A percentile compares a stretch with the other conserved stretches of the same genome.
These are phyloP conservation scores for Curvularia sp. DNA, from an alignment of 2,329 filamentous ascomycete genomes.

Conservation along the genomic window DNA sequence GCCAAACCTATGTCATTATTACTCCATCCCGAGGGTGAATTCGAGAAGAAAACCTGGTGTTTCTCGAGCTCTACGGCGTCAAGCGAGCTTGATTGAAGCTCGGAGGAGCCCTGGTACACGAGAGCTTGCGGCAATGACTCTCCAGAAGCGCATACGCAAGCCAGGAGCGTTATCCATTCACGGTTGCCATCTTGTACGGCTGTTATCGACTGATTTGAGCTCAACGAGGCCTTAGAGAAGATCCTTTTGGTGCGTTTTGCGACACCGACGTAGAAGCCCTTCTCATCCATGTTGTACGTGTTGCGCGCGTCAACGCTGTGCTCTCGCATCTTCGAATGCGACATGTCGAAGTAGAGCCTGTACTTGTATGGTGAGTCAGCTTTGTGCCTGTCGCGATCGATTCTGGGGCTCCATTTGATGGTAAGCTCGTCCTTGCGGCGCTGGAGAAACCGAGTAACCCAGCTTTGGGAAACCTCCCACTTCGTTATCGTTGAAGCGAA, in stretches of 20 bases:
- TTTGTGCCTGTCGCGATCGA: not conserved
- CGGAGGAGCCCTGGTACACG: not conserved
- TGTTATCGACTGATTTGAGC: not conserved
- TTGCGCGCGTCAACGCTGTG: not conserved
- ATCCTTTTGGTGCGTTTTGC: not conserved
- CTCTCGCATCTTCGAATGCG: not conserved
- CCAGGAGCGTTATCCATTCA: not conserved
- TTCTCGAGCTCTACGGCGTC: not conserved
- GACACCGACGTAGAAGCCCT: not conserved
- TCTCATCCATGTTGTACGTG: not conserved
- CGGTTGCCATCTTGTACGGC: not conserved
- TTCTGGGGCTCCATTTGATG: not conserved
- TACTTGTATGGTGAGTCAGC: not conserved
- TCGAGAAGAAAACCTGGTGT: not conserved
- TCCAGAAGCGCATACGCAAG: not conserved
- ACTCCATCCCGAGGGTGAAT: not conserved
- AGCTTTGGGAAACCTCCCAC: constrained; percentile 9
- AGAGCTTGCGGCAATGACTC: not conserved
- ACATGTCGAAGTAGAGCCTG: not conserved
- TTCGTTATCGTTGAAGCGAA: constrained; percentile 4
- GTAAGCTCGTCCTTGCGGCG: not conserved
- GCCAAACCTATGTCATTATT: not conserved
- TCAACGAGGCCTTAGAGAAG: not conserved
- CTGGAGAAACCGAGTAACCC: not conserved
- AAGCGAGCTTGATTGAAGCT: not conserved